These are phyloP conservation scores for Zalaria sp. DNA, from an alignment of 2,329 filamentous ascomycete genomes.

Conservation along the genomic window DNA sequence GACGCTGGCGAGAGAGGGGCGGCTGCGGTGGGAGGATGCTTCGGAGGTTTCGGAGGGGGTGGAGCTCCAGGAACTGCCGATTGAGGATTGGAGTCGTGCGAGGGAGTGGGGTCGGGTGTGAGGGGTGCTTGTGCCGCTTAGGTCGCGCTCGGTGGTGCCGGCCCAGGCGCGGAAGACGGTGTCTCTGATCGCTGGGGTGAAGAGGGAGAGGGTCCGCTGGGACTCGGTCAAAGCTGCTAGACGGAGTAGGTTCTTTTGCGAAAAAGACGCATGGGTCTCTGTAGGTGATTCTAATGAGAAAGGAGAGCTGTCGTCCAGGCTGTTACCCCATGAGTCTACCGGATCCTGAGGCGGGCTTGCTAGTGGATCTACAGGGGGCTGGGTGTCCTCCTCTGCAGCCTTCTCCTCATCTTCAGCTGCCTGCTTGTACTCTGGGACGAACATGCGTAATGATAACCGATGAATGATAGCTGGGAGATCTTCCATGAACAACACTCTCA, in stretches of 20 bases:
- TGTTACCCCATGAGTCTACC: constrained; percentile 66
- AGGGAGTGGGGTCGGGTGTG: constrained; percentile 28
- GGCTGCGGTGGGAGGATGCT: constrained; percentile 49
- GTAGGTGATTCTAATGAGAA: constrained; percentile 65
- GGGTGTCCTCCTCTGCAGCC: constrained; percentile 25
- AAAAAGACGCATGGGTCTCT: constrained; percentile 82
- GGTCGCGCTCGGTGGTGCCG: constrained; percentile 57
- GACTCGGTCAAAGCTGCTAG: constrained; percentile 74
- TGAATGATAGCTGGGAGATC: constrained; percentile 95
- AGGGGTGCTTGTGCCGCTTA: constrained; percentile 25
- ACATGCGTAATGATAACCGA: constrained; percentile 71
- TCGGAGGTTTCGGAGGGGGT: constrained; percentile 49
- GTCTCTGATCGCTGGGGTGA: constrained; percentile 80
- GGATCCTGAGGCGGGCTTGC: constrained; percentile 40
- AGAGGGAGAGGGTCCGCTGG: constrained; percentile 78
- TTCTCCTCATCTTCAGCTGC: constrained; percentile 41
- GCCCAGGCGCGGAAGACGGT: constrained; percentile 90
- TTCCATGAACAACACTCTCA: constrained; percentile 93
- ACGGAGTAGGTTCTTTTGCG: constrained; percentile 80
- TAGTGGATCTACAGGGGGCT: constrained; percentile 17
- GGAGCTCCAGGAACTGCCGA: constrained; percentile 43
- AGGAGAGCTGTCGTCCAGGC: constrained; percentile 49
- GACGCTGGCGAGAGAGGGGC: constrained; percentile 51
- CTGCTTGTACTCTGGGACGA: constrained; percentile 73
- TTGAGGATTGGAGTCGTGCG: constrained; percentile 30